Base-by-base conservation (phyloP, 352 stramenopile genomes). In the Pythium phragmitis region DNA sequence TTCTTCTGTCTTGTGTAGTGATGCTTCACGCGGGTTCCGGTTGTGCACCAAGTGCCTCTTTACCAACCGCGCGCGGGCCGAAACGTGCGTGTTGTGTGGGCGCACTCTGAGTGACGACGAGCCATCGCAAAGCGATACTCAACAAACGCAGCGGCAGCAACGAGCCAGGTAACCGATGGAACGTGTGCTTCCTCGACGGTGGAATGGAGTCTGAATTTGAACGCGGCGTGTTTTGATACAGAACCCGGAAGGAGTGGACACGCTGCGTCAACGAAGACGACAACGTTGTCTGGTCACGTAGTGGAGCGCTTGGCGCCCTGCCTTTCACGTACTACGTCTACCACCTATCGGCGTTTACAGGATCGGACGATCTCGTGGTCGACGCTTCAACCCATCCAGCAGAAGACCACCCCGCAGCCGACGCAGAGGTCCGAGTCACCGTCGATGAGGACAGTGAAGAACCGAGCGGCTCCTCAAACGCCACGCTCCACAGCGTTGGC, bases 1-100 rank as follows among this genome's bases (percentile, higher is more conserved):
- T 34, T 58, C 2, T 39, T 33, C 34, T 41, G 36, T 42, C n/a
- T 19, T 14, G 34, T 36, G 19, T 41, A 69, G 63, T 0, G 63
- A 69, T 33, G 63, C 63, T 8, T 43, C 47, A 14, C 63, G 63
- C 1, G 63, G 63, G 0, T 65, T 65, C 19, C 47, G 51, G 7
- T n/a, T 63, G 14, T 69, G 55, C n/a, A 47, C 30, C 13, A 39
- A 46, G 33, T 69, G 55, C 19, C 42, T 60, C 30, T 69, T 69
- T 36, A 69, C 63, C 7, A 69, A 63, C 26, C 56, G 63, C 11
- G 21, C 16, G 33, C 55, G 34, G 2, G 43, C 56, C 19, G 55
- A 64, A 33, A 36, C 34, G 1, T 69, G 63, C 26, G 63, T 69
- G 16, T 6, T 69, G 3, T 69, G 55, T 17, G 55, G 63, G 14